Evolutionary conservation across 306 rosid genomes (phyloP).

Genomic region (Oemleria cerasiformis): DNA sequence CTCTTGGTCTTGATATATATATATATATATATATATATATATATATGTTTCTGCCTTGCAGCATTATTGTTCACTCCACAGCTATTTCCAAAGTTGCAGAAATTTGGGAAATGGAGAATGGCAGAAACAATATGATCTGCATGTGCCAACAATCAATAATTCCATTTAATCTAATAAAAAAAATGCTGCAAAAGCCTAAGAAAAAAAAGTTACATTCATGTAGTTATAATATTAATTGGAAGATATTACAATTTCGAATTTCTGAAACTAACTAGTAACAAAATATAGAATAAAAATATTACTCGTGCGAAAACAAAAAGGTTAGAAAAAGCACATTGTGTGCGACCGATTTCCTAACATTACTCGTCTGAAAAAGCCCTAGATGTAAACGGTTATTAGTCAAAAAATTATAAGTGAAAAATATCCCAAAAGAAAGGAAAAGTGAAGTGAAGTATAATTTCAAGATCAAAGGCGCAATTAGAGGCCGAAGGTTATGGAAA

Average conservation of each 20-base stretch:
- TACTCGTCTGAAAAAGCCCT: no score
- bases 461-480: constrained; percentile 28
- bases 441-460: not conserved
- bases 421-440: not conserved
- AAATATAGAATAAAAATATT: no score
- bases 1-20: not conserved
- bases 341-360: no score
- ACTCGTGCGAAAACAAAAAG: no score
- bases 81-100: constrained; percentile 14
- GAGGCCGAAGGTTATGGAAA: constrained; percentile 4
- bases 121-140: not conserved
- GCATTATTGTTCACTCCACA: not conserved
- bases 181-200: not conserved
- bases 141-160: not conserved
- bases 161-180: not conserved
- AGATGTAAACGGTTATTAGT: not conserved
- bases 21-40: no score
- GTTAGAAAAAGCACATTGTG: no score
- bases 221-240: no score
- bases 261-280: no score
- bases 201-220: not conserved
- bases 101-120: not conserved
- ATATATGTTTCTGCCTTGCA: not conserved
- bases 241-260: no score
- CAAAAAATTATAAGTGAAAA: not conserved